A percentile compares a stretch with the other conserved stretches of the same genome.
These are phyloP conservation scores for Cyclotella sp. DNA, from an alignment of 108 stramenopile genomes.

Conservation along the genomic window DNA sequence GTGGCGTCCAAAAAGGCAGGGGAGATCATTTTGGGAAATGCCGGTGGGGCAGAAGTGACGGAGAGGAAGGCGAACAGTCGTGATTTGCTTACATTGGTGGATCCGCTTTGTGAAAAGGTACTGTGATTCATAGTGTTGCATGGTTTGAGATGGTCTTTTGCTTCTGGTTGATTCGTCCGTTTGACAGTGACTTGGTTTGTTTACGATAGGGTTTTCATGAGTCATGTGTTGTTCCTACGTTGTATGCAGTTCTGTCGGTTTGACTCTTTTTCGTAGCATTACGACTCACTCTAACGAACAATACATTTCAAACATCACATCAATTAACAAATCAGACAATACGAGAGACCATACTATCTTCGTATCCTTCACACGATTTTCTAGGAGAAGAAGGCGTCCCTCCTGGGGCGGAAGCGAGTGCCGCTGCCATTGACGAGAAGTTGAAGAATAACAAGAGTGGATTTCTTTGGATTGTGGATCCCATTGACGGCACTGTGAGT, in stretches of 20 bases:
- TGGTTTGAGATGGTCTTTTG: neutral
- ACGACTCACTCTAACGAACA: neutral
- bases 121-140: no score
- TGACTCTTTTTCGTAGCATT: neutral
- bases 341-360: constrained; percentile 52
- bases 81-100: constrained; percentile 90
- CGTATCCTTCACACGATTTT: constrained; percentile 75
- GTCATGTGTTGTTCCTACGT: no score
- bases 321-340: constrained; percentile 37
- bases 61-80: constrained; percentile 81
- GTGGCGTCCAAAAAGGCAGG: constrained; percentile 78
- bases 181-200: no score
- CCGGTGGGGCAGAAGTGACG: constrained; percentile 71
- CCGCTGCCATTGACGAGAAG: constrained; percentile 66
- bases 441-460: constrained; percentile 30
- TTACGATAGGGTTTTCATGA: no score
- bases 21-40: constrained; percentile 77
- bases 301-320: neutral
- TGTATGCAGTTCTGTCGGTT: no score
- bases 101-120: constrained; percentile 83
- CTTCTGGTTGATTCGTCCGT: no score
- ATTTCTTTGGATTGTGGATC: constrained; percentile 86
- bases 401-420: constrained; percentile 79
- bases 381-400: constrained; percentile 92
- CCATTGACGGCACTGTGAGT: constrained; percentile 43